Conservation (phyloP, 306 rosid species). For the Trichosanthes truncata region DNA sequence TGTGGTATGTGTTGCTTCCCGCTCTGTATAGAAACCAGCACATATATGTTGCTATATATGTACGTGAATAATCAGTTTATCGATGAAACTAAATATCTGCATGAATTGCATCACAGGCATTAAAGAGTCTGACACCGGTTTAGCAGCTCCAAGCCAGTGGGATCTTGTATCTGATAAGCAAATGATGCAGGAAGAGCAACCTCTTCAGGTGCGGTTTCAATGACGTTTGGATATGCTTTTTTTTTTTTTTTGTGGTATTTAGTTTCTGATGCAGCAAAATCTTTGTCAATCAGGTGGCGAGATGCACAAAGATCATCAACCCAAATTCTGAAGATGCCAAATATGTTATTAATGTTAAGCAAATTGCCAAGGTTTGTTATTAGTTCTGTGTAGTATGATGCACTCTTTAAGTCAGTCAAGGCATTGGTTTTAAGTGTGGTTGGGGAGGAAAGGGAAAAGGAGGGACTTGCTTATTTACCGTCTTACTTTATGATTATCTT, state of each 20-base stretch:
- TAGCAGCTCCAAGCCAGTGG: conserved; percentile 99
- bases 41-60: neutral
- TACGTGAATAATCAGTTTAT: neutral
- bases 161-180: conserved; percentile 99
- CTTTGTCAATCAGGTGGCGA: conserved; percentile 62
- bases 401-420: neutral
- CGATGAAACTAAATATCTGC: conserved; percentile 4
- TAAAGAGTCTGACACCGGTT: conserved; percentile 97
- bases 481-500: neutral
- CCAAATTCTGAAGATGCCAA: conserved; percentile 98
- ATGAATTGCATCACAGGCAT: conserved; percentile 43
- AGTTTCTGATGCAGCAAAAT: conserved; percentile 12
- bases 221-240: neutral
- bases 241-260: neutral
- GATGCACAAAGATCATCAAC: conserved; percentile 95
- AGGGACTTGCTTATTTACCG: neutral
- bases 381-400: neutral
- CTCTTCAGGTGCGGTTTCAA: conserved; percentile 62
- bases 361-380: conserved; percentile 76
- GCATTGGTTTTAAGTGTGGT: neutral
- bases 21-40: neutral
- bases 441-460: neutral
- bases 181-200: conserved; percentile 99
- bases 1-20: conserved; percentile 39
- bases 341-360: conserved; percentile 92